These are phyloP conservation scores for Adansonia grandidieri DNA, from an alignment of 441 rosid species.

Conservation along the genomic window DNA sequence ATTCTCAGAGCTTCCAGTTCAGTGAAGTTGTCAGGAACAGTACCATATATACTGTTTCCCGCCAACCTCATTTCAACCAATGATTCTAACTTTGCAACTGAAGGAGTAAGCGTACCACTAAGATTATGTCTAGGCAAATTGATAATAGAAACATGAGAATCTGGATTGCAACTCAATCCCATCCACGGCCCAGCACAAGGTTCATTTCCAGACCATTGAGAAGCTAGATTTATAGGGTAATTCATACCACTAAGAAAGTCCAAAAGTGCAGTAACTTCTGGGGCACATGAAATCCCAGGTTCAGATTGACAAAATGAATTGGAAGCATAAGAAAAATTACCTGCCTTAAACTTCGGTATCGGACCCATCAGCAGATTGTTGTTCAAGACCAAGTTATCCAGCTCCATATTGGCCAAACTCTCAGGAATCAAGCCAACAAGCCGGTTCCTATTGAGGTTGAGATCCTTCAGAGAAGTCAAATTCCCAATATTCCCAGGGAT, in stretches of 20 bases:
- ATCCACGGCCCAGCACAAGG: conserved; percentile 57
- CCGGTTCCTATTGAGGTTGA: conserved; percentile 49
- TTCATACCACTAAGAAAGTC: conserved; percentile 44
- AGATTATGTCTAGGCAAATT: conserved; percentile 53
- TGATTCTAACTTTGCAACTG: conserved; percentile 45
- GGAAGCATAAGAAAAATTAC: conserved; percentile 44
- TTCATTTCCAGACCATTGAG: conserved; percentile 58
- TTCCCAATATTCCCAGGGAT: conserved; percentile 53
- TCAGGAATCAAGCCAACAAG: conserved; percentile 56
- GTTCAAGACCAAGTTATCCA: conserved; percentile 49
- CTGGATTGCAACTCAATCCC: conserved; percentile 49
- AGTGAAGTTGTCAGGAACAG: conserved; percentile 47
- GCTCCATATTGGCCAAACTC: conserved; percentile 50
- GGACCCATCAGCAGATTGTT: conserved; percentile 56
- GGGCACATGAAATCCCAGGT: conserved; percentile 50
- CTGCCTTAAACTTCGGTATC: conserved; percentile 49
- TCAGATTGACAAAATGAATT: conserved; percentile 49
- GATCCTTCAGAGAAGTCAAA: conserved; percentile 45
- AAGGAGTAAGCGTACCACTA: conserved; percentile 52
- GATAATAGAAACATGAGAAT: conserved; percentile 40
- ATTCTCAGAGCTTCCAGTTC: conserved; percentile 41
- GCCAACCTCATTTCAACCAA: conserved; percentile 48
- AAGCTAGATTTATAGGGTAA: conserved; percentile 48
- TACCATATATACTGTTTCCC: conserved; percentile 45
- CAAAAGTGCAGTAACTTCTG: conserved; percentile 48